Evolutionary conservation across 306 rosid species (phyloP).

Genomic region (Fagus crenata): DNA sequence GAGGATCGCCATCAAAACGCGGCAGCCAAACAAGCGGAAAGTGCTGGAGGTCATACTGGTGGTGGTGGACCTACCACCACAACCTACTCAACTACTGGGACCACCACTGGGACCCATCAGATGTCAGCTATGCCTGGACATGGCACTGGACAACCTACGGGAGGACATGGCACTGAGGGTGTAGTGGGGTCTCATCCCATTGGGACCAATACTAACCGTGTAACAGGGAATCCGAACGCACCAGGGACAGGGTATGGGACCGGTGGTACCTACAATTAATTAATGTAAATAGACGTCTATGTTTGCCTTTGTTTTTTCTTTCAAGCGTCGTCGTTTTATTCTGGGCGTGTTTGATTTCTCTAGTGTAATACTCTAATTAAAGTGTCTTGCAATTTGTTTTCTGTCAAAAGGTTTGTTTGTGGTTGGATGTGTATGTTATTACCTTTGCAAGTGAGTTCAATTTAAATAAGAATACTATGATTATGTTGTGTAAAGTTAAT

Average conservation of each 20-base stretch:
- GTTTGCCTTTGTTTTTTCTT: no score
- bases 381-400: background rate
- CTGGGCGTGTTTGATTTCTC: no score
- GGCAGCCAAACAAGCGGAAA: constrained; percentile 6
- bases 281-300: no score
- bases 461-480: background rate
- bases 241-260: constrained; percentile 25
- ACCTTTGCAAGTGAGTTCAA: background rate
- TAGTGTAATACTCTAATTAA: no score
- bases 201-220: constrained; percentile 9
- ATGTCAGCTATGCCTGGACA: constrained; percentile 37
- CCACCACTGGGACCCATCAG: constrained; percentile 37
- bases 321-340: no score
- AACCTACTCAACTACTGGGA: constrained; percentile 36
- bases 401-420: no score
- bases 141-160: constrained; percentile 29
- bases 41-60: background rate
- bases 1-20: constrained; percentile 52
- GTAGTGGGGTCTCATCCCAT: constrained; percentile 29
- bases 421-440: background rate
- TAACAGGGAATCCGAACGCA: no score
- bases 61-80: constrained; percentile 14
- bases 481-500: background rate
- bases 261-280: constrained; percentile 37
- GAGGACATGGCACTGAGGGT: constrained; percentile 17